Evolutionary conservation across 1,284 basidiomycete genomes (phyloP), one percentile per base, ranked within the genome.

Genomic region (Meripilus lineatus): DNA sequence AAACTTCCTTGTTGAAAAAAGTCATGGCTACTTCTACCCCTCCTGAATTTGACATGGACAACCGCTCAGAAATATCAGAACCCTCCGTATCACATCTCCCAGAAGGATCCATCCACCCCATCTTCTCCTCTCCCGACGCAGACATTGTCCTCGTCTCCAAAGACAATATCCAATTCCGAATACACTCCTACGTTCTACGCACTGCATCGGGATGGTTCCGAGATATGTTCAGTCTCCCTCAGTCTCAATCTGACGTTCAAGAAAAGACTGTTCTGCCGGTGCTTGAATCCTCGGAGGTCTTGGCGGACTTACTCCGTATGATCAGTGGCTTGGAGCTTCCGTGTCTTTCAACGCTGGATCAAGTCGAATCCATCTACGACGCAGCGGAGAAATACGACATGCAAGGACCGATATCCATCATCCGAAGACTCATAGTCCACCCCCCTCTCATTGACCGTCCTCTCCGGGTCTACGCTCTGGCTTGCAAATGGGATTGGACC

Each of bases 361-460:
- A 55, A 23, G 56, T 81, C 44, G 77, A 80, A 34, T 57, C 66
- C 2, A 52, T 81, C 10, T 60, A 81, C 4, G 72, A 67, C 44
- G 77, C 75, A 0, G 72, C 78, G 0, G 80, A 83, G 50, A 81
- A 81, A 51, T 83, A 80, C 56, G 81, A 82, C 34, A 80, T 80
- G 72, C 68, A 75, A 0, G 74, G 76, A 1, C 72, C 76, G 4
- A 58, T 67, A 38, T 75, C 75, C 13, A 68, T 78, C 46, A 53
- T 79, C 36, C 75, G 76, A 14, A 66, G 72, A 32, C 65, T 72
- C 4, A 59, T 77, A 38, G 65, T 74, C 52, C 70, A 68, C 1
- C 71, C 71, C 0, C 56, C 65, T 0, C 62, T 78, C 40, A 56
- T 70, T 13, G 62, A 67, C 26, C 71, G 77, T 1, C 62, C 58